These are phyloP conservation scores for Monilinia laxa DNA, from an alignment of 2,329 filamentous ascomycete genomes.

Conservation along the genomic window DNA sequence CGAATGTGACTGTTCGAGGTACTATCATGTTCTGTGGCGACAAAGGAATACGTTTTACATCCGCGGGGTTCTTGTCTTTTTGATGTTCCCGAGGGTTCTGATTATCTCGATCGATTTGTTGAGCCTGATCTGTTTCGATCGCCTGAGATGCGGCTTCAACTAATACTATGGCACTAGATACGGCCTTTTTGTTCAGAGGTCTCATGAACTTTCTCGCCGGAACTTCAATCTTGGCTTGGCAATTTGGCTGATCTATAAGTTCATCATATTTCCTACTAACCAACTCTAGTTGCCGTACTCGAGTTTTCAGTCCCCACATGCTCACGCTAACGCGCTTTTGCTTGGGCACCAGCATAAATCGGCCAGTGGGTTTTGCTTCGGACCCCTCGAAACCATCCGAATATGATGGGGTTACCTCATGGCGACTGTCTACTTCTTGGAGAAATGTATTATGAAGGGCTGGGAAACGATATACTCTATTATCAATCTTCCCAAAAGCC, in stretches of 20 bases:
- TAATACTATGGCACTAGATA: neutral
- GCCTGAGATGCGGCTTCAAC: neutral
- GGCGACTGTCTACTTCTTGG: neutral
- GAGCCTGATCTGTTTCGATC: neutral
- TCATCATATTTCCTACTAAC: slow-evolving; percentile 22
- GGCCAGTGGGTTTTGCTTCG: slow-evolving; percentile 33
- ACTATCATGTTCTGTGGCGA: too few relatives aligned
- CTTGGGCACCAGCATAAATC: slow-evolving; percentile 29
- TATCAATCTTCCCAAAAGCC: slow-evolving; percentile 24
- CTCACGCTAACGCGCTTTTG: neutral
- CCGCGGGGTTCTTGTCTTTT: neutral
- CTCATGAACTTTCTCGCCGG: too few relatives aligned
- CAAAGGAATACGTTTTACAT: neutral
- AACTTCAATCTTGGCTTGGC: neutral
- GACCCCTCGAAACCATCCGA: slow-evolving; percentile 37
- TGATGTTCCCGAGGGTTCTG: neutral
- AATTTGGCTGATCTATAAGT: neutral
- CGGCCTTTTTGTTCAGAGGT: neutral
- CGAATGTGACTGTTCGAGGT: neutral
- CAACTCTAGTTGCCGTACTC: slow-evolving; percentile 24
- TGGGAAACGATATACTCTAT: slow-evolving; percentile 31
- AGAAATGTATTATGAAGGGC: slow-evolving; percentile 7
- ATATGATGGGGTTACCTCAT: slow-evolving; percentile 19
- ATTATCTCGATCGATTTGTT: neutral
- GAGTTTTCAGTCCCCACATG: slow-evolving; percentile 10